Evolutionary conservation across 805 yeast species (phyloP), one percentile per base, ranked within the genome.

Genomic region (Candida piceae): DNA sequence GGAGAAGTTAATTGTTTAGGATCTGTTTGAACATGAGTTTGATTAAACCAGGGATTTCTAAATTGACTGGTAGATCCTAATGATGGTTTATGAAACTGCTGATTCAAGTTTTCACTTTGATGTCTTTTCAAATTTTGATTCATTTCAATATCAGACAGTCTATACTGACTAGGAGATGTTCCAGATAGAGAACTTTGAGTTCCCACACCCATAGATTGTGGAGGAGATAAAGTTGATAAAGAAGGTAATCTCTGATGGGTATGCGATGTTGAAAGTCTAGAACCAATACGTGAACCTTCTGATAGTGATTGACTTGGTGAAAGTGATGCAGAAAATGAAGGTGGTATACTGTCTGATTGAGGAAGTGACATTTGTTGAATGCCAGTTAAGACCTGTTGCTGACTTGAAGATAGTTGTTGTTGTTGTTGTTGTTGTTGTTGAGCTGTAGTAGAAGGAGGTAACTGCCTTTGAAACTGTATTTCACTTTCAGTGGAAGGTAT

Each of bases 281-380:
- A 37, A 4, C 48, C 45, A 25, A 48, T 17, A 13, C 40, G 29
- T 11, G 43, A 34, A 12, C 33, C n/a, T 10, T 37, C 41, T 3
- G 41, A 23, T 9, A 38, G 13, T 5, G 45, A 17, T 7, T 46
- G 20, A 12, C 27, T 25, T 17, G 46, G 32, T 7, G 37, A 29
- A 3, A 29, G 16, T 13, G 47, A 26, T 7, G 45, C 18, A 12
- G 44, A 29, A 5, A 28, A 23, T 23, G 42, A 30, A n/a, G 46
- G 31, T 8, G 34, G 28, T 8, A 46, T 33, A 19, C 32, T 21
- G 11, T 26, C 30, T 3, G 44, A 23, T 16, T 28, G 36, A 13
- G 55, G 55, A 13, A 46, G 29, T 2, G 55, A 41, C 50, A 46
- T 50, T 19, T 48, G 51, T 26, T 48, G 55, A 10, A 46, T 29